Conservation (phyloP, 129 eudicot species). For the Oenanthe sinensis region DNA sequence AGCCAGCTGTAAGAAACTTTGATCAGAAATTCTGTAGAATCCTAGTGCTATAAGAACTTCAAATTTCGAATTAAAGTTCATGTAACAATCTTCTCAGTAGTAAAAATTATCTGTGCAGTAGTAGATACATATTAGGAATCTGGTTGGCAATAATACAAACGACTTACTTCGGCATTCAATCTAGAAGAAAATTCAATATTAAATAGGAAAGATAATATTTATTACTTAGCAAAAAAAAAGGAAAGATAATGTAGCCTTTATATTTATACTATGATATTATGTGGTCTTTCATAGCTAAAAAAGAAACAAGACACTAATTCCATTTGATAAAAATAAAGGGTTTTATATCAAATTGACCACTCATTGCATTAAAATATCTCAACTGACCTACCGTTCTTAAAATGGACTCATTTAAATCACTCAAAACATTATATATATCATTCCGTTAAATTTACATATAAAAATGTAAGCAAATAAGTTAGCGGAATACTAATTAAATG, state of each 20-base stretch:
- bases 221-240: too few species aligned
- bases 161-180: constrained; percentile 5
- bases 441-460: too few species aligned
- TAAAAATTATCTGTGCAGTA: constrained; percentile 14
- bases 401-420: too few species aligned
- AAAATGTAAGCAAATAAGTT: too few species aligned
- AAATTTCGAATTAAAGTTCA: background rate
- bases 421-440: too few species aligned
- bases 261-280: background rate
- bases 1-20: constrained; percentile 22
- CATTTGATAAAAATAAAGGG: background rate
- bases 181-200: background rate
- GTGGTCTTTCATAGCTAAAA: background rate
- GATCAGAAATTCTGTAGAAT: constrained; percentile 19
- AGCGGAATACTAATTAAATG: too few species aligned
- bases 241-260: background rate
- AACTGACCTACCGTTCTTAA: too few species aligned
- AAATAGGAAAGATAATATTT: background rate
- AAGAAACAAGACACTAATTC: background rate
- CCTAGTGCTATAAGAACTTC: constrained; percentile 7
- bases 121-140: constrained; percentile 9
- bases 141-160: background rate
- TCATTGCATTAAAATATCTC: too few species aligned
- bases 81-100: constrained; percentile 1
- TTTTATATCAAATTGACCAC: too few species aligned